Conservation (phyloP, 176 grass and related monocot species). For the Secale cereale region DNA sequence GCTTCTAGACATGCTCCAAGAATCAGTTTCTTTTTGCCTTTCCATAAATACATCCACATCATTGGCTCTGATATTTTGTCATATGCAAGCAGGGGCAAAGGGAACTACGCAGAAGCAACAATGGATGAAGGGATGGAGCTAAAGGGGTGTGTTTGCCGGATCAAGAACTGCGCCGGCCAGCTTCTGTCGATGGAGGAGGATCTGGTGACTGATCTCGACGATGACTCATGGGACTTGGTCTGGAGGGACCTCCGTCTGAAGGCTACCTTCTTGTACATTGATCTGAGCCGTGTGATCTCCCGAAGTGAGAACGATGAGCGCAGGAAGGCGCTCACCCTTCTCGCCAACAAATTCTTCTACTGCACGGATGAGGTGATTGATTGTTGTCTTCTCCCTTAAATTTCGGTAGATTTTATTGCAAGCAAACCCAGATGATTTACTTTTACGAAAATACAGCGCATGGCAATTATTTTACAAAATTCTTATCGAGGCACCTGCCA, state of each 20-base stretch:
- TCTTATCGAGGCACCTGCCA: not conserved
- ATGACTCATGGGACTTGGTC: slow-evolving; percentile 52
- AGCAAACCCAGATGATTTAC: not conserved
- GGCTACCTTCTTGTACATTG: slow-evolving; percentile 69
- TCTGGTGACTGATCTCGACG: slow-evolving; percentile 45
- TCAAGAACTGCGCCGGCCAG: slow-evolving; percentile 60
- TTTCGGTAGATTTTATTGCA: slow-evolving; percentile 18
- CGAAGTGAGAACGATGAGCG: slow-evolving; percentile 31
- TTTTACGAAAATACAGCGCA: not conserved
- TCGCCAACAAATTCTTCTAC: slow-evolving; percentile 63
- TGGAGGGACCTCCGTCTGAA: slow-evolving; percentile 66
- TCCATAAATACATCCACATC: slow-evolving; percentile 47
- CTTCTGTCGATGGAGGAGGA: slow-evolving; percentile 61
- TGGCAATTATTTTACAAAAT: not conserved
- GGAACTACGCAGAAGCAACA: slow-evolving; percentile 3
- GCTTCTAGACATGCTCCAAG: slow-evolving; percentile 52
- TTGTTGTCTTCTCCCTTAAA: not conserved
- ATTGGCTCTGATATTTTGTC: slow-evolving; percentile 35
- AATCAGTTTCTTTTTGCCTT: slow-evolving; percentile 40
- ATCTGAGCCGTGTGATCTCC: slow-evolving; percentile 69
- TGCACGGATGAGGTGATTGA: slow-evolving; percentile 65
- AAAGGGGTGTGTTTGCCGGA: slow-evolving; percentile 58
- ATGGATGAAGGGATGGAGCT: slow-evolving; percentile 56
- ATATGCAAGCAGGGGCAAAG: slow-evolving; percentile 13
- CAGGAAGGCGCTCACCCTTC: slow-evolving; percentile 54